Evolutionary conservation across 345 rosid genomes (phyloP), one percentile per base, ranked within the genome.

Genomic region (Clarkia xantiana): DNA sequence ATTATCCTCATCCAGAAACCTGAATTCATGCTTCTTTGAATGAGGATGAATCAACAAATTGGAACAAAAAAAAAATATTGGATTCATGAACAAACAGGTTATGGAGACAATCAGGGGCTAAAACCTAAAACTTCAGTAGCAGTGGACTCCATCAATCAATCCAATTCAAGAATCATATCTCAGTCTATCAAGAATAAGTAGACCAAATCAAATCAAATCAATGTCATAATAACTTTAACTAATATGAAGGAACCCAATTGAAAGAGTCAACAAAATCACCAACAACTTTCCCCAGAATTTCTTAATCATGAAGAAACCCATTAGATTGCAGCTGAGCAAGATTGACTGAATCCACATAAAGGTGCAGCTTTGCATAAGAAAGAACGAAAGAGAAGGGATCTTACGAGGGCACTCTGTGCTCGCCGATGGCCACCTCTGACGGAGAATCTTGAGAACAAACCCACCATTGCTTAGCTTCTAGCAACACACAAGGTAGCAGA

Each of bases 361-460:
- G 36, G 1, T 29, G 36, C 36, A 29, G 36, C 36, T 29, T 29
- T 29, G 36, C 36, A 29, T 29, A 29, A 4, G 36, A 29, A 29
- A 29, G 36, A 29, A 29, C 36, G 36, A 29, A 29, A 45, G 48
- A 49, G 18, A 34, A 62, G 29, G n/a, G 38, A 14, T 39, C 79
- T 76, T 69, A 84, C 97, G 65, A 88, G 61, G 49, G 94, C 81
- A 66, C 94, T 82, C 23, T 78, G 97, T n/a, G 86, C 70, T 61
- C 95, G 75, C 52, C 97, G 71, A 65, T 86, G 97, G 25, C 79
- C 75, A 50, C 59, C 67, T 69, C 74, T 74, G 43, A 68, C 82
- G 67, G 90, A 74, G 68, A 90, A 83, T 62, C 84, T 86, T 6
- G 97, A 79, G 71, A 86, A 90, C 53, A 90, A 57, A 64, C 97